A percentile compares a stretch with the other conserved stretches of the same genome.
phyloP scores from a whole-genome alignment of 2,329 filamentous ascomycete genomes.

The Xylaria sp. region DNA sequence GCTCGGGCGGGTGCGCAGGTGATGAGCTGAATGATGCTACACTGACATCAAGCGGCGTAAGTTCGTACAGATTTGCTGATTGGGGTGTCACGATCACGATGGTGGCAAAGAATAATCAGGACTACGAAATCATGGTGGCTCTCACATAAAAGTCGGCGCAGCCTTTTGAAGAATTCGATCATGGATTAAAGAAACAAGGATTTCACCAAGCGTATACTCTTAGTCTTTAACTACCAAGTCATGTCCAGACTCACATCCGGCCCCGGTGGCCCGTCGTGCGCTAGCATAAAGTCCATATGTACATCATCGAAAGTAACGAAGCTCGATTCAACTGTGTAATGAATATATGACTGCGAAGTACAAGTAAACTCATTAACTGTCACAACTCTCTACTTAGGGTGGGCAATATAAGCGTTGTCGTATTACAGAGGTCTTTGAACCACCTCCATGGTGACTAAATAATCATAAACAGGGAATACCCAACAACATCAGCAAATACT shows the following conservation, averaged over 20 bases:
- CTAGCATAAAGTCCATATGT: neutral
- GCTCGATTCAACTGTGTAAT: neutral
- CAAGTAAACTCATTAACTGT: no score
- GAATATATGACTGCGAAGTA: neutral
- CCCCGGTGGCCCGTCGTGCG: neutral
- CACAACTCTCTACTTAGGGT: no score
- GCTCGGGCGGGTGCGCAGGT: conserved; percentile 45
- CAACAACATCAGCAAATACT: no score
- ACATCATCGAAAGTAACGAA: neutral
- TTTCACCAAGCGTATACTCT: neutral
- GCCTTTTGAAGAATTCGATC: neutral
- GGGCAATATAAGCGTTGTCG: no score
- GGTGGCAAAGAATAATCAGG: conserved; percentile 32
- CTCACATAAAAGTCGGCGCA: neutral
- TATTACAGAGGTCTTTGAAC: no score
- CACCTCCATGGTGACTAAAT: no score
- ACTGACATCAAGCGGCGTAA: conserved; percentile 40
- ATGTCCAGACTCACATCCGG: neutral
- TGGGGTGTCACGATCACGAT: conserved; percentile 45
- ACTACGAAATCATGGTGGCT: conserved; percentile 39
- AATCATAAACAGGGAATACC: no score
- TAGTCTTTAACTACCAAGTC: neutral
- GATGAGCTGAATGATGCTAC: conserved; percentile 50
- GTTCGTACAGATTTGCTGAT: conserved; percentile 38
- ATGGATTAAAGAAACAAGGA: neutral